These are phyloP conservation scores for Arbutus unedo DNA, from an alignment of 148 eudicot species.

Conservation along the genomic window DNA sequence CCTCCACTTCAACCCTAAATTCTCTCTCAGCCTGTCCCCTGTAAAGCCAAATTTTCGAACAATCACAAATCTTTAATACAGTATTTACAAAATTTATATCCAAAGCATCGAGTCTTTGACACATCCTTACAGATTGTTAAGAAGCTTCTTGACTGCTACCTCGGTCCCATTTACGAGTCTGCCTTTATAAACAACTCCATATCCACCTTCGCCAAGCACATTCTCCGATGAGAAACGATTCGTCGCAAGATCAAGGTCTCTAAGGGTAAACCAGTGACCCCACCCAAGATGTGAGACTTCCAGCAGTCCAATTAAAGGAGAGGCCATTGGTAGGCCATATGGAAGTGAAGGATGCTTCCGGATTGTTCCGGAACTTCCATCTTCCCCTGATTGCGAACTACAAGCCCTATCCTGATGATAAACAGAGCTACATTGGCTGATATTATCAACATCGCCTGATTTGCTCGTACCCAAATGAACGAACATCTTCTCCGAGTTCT, in stretches of 20 bases:
- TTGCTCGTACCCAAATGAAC: slow-evolving; percentile 71
- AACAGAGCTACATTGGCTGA: slow-evolving; percentile 80
- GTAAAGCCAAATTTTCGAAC: slow-evolving; percentile 20
- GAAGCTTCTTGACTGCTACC: slow-evolving; percentile 88
- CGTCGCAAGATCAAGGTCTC: slow-evolving; percentile 80
- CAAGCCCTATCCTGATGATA: slow-evolving; percentile 64
- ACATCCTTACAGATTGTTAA: slow-evolving; percentile 75
- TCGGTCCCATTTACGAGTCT: slow-evolving; percentile 69
- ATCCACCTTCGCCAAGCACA: slow-evolving; percentile 88
- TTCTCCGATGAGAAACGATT: slow-evolving; percentile 58
- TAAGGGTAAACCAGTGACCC: slow-evolving; percentile 95
- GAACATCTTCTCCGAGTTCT: slow-evolving; percentile 65
- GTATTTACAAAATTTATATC: not conserved
- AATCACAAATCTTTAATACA: not conserved
- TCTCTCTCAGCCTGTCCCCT: slow-evolving; percentile 95
- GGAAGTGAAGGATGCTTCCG: slow-evolving; percentile 53
- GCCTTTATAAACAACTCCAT: slow-evolving; percentile 83
- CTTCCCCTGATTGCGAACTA: slow-evolving; percentile 82
- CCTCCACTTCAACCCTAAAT: slow-evolving; percentile 90
- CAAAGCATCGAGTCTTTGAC: not conserved
- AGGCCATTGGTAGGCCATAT: slow-evolving; percentile 52
- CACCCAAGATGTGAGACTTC: slow-evolving; percentile 88
- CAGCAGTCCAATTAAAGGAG: slow-evolving; percentile 85
- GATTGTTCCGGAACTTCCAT: slow-evolving; percentile 59
- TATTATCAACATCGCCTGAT: slow-evolving; percentile 68